phyloP scores from a whole-genome alignment of 371 early-diverging fungal genomes.

The Mortierella sp. region DNA sequence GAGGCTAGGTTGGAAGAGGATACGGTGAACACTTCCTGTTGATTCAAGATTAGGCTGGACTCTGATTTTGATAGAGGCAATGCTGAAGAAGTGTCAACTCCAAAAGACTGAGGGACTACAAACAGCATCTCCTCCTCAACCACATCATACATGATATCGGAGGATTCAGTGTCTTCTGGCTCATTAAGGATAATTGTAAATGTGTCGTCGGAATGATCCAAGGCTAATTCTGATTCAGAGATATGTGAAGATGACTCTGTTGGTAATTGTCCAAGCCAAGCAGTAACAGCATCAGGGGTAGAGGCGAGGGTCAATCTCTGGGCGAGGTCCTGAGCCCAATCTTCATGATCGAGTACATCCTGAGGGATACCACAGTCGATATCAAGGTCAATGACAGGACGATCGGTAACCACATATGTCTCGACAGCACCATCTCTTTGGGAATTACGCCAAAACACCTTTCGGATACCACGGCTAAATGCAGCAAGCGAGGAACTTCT shows the following conservation, averaged over 20 bases:
- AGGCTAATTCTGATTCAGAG: slow-evolving; percentile 3
- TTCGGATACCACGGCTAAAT: slow-evolving; percentile 52
- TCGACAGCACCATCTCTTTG: slow-evolving; percentile 26
- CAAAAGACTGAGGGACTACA: slow-evolving; percentile 6
- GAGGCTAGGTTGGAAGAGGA: neutral
- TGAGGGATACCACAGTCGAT: slow-evolving; percentile 49
- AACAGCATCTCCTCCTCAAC: slow-evolving; percentile 20
- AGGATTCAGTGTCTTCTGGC: neutral
- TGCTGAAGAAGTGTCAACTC: neutral
- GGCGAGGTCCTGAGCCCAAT: slow-evolving; percentile 50
- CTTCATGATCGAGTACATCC: slow-evolving; percentile 46
- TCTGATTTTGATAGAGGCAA: slow-evolving; percentile 12
- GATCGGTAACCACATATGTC: slow-evolving; percentile 25
- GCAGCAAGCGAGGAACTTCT: slow-evolving; percentile 47
- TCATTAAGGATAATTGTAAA: neutral
- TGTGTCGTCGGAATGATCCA: neutral
- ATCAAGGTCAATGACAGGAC: slow-evolving; percentile 41
- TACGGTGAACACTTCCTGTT: neutral
- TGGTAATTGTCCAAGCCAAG: slow-evolving; percentile 49
- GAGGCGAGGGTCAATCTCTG: slow-evolving; percentile 33
- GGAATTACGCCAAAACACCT: slow-evolving; percentile 48
- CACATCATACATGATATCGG: neutral
- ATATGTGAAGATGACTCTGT: neutral
- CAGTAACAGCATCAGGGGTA: slow-evolving; percentile 25
- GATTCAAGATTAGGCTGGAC: neutral